phyloP scores from a whole-genome alignment of 768 basidiomycete species.

The Phallus indusiatus region DNA sequence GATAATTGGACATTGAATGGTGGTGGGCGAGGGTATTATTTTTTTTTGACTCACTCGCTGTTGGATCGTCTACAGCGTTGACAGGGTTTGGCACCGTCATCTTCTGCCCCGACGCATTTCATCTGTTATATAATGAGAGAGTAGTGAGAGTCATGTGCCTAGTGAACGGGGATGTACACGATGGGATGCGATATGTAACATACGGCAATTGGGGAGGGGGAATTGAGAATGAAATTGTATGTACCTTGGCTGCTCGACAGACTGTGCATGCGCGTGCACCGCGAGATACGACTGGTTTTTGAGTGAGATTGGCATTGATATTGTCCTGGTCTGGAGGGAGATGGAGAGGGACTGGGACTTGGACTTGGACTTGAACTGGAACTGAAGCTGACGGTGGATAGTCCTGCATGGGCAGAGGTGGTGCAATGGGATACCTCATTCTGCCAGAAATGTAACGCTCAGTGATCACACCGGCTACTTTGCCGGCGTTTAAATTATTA shows the following conservation, averaged over 20 bases:
- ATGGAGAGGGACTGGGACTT: no score
- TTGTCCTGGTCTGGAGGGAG: neutral
- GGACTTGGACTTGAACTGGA: no score
- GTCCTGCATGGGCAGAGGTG: neutral
- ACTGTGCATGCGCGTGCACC: conserved; percentile 69
- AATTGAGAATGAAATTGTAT: neutral
- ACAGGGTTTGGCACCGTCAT: conserved; percentile 61
- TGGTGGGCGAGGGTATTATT: neutral
- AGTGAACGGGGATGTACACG: neutral
- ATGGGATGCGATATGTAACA: conserved; percentile 6
- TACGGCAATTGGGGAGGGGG: no score
- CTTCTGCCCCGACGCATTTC: conserved; percentile 87
- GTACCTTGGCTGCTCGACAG: conserved; percentile 75
- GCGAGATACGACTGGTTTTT: conserved; percentile 30
- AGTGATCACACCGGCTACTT: neutral
- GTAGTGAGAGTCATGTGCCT: conserved; percentile 3
- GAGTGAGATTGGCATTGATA: no score
- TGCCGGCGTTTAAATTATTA: neutral
- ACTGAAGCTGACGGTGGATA: neutral
- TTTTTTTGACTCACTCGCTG: conserved; percentile 50
- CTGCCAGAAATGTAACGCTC: neutral
- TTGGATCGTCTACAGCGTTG: conserved; percentile 79
- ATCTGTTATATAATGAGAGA: conserved; percentile 47
- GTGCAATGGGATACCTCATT: neutral
- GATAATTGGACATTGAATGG: conserved; percentile 13